A percentile compares a stretch with the other conserved stretches of the same genome.
Conservation (phyloP, 1,139 yeast species). For the Yamadazyma sp. region DNA sequence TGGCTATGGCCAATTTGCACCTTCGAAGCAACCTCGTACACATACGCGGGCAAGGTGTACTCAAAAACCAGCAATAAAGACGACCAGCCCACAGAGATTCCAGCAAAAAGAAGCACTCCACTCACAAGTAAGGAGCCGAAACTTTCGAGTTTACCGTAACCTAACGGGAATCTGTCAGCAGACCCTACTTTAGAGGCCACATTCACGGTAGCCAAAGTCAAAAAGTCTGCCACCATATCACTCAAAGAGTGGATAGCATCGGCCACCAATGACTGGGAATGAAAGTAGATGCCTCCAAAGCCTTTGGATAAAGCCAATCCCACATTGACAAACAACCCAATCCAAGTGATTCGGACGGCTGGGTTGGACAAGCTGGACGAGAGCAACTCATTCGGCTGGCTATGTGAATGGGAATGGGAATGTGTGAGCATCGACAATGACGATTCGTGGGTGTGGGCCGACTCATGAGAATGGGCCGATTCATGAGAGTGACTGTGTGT, state of each 20-base stretch:
- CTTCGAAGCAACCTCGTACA: conserved; percentile 42
- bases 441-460: conserved; percentile 9
- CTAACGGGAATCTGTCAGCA: conserved; percentile 66
- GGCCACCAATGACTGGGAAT: conserved; percentile 90
- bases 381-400: conserved; percentile 43
- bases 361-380: conserved; percentile 57
- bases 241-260: conserved; percentile 92
- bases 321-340: conserved; percentile 80
- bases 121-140: conserved; percentile 89
- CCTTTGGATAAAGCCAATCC: conserved; percentile 87
- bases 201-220: conserved; percentile 87
- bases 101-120: conserved; percentile 79
- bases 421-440: conserved; percentile 14
- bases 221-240: conserved; percentile 84
- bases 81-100: conserved; percentile 88
- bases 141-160: conserved; percentile 91
- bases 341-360: conserved; percentile 90
- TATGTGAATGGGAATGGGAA: conserved; percentile 24
- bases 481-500: conserved; percentile 6
- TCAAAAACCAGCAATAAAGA: conserved; percentile 72
- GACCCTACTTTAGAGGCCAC: conserved; percentile 70
- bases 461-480: conserved; percentile 12
- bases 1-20: conserved; percentile 57
- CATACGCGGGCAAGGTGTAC: conserved; percentile 58
- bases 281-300: conserved; percentile 85